A percentile compares a stretch with the other conserved stretches of the same genome.
These are phyloP conservation scores for Rhizophora apiculata DNA, from an alignment of 345 rosid species.

Conservation along the genomic window DNA sequence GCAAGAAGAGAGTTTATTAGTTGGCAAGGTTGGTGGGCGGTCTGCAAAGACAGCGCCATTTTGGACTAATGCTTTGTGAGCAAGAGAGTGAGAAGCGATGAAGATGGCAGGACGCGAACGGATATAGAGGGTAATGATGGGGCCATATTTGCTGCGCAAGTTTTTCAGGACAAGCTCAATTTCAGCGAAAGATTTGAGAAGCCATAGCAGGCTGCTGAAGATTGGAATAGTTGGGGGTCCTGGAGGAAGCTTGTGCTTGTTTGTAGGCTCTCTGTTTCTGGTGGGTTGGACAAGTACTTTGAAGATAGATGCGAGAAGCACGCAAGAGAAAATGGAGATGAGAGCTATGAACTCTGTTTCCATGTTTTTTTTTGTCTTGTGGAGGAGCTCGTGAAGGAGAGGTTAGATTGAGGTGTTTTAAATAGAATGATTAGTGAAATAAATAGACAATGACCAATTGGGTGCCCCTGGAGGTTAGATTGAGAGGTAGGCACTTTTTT, in stretches of 20 bases:
- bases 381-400: neutral
- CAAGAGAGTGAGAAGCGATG: slow-evolving; percentile 36
- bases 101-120: slow-evolving; percentile 37
- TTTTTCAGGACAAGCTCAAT: slow-evolving; percentile 7
- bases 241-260: slow-evolving; percentile 24
- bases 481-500: no score
- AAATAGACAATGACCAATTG: no score
- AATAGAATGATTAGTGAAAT: neutral
- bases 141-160: slow-evolving; percentile 35
- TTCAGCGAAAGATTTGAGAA: slow-evolving; percentile 4
- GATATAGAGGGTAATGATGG: slow-evolving; percentile 36
- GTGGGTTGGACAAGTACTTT: neutral
- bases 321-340: slow-evolving; percentile 5
- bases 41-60: slow-evolving; percentile 40
- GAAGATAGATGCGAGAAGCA: slow-evolving; percentile 13
- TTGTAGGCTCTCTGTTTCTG: neutral
- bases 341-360: slow-evolving; percentile 19
- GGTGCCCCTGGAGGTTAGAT: no score
- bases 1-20: slow-evolving; percentile 15
- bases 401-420: neutral
- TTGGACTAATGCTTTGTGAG: slow-evolving; percentile 46
- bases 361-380: slow-evolving; percentile 10
- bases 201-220: slow-evolving; percentile 14
- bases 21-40: slow-evolving; percentile 35
- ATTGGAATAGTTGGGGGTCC: slow-evolving; percentile 27